These are phyloP conservation scores for Phytophthora syringae DNA, from an alignment of 352 stramenopile genomes.

Conservation along the genomic window DNA sequence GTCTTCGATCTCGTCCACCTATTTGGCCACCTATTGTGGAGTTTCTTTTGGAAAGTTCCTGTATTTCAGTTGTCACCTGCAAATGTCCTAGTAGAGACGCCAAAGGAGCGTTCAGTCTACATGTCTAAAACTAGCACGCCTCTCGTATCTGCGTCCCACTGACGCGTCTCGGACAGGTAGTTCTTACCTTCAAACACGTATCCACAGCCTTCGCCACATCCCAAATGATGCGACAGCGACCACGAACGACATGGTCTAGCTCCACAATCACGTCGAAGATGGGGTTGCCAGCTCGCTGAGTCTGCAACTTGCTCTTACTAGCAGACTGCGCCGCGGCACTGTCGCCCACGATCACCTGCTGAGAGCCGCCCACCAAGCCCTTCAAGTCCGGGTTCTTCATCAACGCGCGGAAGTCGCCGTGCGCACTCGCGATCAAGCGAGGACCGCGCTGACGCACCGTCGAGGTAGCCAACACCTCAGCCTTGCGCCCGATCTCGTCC, in stretches of 20 bases:
- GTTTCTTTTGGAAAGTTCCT: too few species aligned
- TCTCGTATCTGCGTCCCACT: conserved; percentile 35
- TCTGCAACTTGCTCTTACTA: conserved; percentile 45
- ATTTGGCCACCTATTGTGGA: too few species aligned
- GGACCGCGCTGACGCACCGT: conserved; percentile 80
- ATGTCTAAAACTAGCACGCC: conserved; percentile 41
- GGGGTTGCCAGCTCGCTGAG: conserved; percentile 58
- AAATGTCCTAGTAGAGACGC: too few species aligned
- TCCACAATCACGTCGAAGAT: conserved; percentile 91
- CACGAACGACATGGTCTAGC: conserved; percentile 52
- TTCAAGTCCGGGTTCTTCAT: conserved; percentile 86
- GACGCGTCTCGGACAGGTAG: conserved; percentile 49
- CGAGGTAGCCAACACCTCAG: conserved; percentile 75
- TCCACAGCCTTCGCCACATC: conserved; percentile 77
- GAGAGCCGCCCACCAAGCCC: conserved; percentile 78
- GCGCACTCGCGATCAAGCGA: conserved; percentile 83
- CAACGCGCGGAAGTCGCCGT: conserved; percentile 84
- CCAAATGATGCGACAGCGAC: conserved; percentile 73
- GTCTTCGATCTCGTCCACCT: conserved; percentile 14
- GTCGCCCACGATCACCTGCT: conserved; percentile 74
- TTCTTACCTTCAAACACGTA: conserved; percentile 49
- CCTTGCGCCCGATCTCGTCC: conserved; percentile 88
- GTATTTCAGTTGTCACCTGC: too few species aligned
- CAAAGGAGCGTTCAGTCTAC: too few species aligned
- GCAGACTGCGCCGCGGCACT: conserved; percentile 41